Conservation (phyloP, 2,329 filamentous ascomycete genomes). For the Camillea tinctor region DNA sequence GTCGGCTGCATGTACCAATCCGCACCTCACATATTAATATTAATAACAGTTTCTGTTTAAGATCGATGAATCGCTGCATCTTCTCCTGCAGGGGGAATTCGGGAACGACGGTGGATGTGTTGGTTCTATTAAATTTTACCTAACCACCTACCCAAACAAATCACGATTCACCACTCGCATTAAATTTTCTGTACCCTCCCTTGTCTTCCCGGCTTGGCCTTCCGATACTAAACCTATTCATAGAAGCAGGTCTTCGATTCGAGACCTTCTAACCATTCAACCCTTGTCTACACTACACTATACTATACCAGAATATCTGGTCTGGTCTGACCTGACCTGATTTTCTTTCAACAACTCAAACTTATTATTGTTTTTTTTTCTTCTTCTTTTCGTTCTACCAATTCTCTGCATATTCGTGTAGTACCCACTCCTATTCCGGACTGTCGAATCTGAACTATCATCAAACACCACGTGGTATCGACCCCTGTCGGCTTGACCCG, state of each 20-base stretch:
- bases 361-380: neutral
- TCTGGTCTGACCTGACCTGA: no score
- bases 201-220: neutral
- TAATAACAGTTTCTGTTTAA: neutral
- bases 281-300: no score
- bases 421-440: neutral
- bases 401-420: neutral
- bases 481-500: slow-evolving; percentile 24
- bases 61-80: neutral
- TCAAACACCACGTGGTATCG: slow-evolving; percentile 22
- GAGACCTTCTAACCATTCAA: neutral
- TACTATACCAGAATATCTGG: no score
- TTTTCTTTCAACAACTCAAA: neutral
- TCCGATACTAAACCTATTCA: neutral
- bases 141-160: neutral
- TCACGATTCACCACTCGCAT: neutral
- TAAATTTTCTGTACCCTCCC: neutral
- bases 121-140: neutral
- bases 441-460: slow-evolving; percentile 9
- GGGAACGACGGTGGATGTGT: neutral
- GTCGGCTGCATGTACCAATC: neutral
- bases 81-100: neutral
- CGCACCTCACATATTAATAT: neutral
- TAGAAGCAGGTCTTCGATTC: neutral
- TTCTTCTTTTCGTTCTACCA: neutral